Base-by-base conservation (phyloP, 768 basidiomycete species). In the Tylopilus sp. region DNA sequence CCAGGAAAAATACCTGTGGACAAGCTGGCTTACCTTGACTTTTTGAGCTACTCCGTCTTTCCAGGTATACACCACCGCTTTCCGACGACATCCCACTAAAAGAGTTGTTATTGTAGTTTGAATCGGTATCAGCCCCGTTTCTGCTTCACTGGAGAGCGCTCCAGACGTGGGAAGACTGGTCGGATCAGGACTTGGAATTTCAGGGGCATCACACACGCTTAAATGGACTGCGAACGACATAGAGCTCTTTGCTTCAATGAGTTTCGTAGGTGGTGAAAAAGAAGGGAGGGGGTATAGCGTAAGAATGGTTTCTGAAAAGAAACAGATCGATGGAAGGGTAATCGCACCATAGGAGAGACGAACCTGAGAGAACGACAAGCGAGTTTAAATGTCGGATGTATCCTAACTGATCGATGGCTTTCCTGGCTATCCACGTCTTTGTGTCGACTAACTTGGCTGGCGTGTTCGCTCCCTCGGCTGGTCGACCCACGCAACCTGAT, bases 301-400 rank as follows among this genome's bases (percentile, higher is more conserved):
- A 14, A 90, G 80, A 14, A 76, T 76, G 16, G 80, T 76, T 63
- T 97, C 95, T 96, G 60, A 10, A 29, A 9, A 31, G 38, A 12
- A 7, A 63, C 44, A 41, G 43, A 40, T 46, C 1, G 24, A 25
- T 52, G 36, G 57, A 40, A 30, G 43, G 46, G 29, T 9, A 16
- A n/a, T 7, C 6, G 34, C 38, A 14, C 17, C 30, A 22, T 14
- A 28, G 26, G 30, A 38, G 36, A 61, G 78, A 53, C 63, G 30
- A 50, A 92, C 95, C 95, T 24, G 91, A 89, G 5, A 98, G 78
- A 6, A 89, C 76, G 3, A 92, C 85, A 22, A 99, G 74, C 4
- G 90, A 88, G 61, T 92, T 87, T n/a, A 90, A 80, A 60, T 92
- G 89, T 56, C 85, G 85, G 57, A 98, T 79, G 48, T 85, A 87